Base-by-base conservation (phyloP, 495 filamentous ascomycete genomes). In the Amphirosellinia nigrospora region DNA sequence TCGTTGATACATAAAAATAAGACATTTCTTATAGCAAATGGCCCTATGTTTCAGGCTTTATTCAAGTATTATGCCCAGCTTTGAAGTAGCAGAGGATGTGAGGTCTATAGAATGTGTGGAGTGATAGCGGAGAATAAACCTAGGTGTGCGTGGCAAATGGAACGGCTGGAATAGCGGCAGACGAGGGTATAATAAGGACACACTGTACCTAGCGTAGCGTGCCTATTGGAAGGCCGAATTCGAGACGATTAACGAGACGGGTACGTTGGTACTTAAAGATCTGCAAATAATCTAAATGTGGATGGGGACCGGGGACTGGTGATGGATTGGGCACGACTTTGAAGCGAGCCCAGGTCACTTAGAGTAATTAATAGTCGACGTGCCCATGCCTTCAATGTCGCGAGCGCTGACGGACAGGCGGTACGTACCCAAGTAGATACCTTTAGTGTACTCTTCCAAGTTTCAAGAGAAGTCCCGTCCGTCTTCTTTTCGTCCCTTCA, bases 261-360 rank as follows among this genome's bases (percentile, higher is more conserved):
- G 53, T 67, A 67, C 64, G 53, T 63, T 39, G 59, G 59, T 62
- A 69, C 67, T 69, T 69, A 32, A 10, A 69, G 64, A 67, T 62
- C 58, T 69, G 58, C 59, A 63, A 19, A 62, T 56, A 69, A 69
- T 69, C 67, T 69, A 59, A 56, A 61, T 69, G 66, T 38, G 64
- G 64, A 66, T 45, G 64, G n/a, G n/a, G n/a, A n/a, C n/a, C n/a
- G n/a, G n/a, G 64, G 43, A 41, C 63, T 50, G 32, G 45, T 53
- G 63, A 53, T 65, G 46, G 41, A 52, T 65, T 65, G 46, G 63
- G 63, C 63, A 34, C 34, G 41, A 53, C 63, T 19, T 65, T 46
- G 63, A 65, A 65, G 63, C 63, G 63, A 65, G 63, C 46, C 46
- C 46, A 41, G 63, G 41, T 41, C 19, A 46, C 3, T 36, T 34